Percentiles rank a stretch among this genome's conserved stretches.
Evolutionary conservation across 805 yeast species (phyloP).

Genomic region (Candida nonsorbophila): DNA sequence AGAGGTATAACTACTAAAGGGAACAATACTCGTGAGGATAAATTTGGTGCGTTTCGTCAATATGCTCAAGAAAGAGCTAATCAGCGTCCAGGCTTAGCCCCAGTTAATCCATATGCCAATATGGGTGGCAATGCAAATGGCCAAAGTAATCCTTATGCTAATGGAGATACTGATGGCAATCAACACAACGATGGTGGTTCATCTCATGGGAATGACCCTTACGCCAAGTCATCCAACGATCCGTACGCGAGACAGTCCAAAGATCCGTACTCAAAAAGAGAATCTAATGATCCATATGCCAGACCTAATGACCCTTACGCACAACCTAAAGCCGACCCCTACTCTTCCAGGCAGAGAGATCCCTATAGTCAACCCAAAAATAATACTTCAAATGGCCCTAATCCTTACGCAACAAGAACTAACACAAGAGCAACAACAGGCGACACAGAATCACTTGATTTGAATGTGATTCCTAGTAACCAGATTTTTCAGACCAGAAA

Average conservation of each 20-base stretch:
- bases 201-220: conserved; percentile 4
- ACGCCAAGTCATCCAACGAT: conserved; percentile 1
- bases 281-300: conserved; percentile 5
- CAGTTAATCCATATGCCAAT: conserved; percentile 38
- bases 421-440: conserved; percentile 3
- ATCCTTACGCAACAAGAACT: conserved; percentile 11
- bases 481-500: conserved; percentile 15
- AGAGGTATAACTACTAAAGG: conserved; percentile 38
- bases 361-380: neutral
- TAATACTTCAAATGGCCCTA: conserved; percentile 1
- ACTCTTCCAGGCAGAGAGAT: conserved; percentile 1
- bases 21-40: conserved; percentile 33
- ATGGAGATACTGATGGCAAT: neutral
- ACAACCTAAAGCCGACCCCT: conserved; percentile 1
- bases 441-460: conserved; percentile 32
- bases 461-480: conserved; percentile 32
- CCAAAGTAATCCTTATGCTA: conserved; percentile 10
- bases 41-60: conserved; percentile 46
- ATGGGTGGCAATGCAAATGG: conserved; percentile 10
- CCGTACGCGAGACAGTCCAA: neutral
- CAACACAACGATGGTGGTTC: conserved; percentile 1
- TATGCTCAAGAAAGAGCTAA: conserved; percentile 42
- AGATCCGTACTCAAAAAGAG: neutral
- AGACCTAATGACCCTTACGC: conserved; percentile 1
- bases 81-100: conserved; percentile 31